Conservation (phyloP, 306 rosid genomes). For the Inga leiocalycina region DNA sequence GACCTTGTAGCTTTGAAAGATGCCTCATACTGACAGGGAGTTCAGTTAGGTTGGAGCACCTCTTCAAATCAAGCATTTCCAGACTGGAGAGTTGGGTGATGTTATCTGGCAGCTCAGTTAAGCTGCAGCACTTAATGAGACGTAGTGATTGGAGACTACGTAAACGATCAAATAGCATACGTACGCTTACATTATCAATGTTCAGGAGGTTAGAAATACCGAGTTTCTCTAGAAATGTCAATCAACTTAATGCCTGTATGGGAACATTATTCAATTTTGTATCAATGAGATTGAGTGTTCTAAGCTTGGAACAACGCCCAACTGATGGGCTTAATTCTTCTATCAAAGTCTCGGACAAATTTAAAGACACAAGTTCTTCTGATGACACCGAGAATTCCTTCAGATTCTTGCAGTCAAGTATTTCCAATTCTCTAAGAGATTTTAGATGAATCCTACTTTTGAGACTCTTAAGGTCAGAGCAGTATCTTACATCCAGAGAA, state of each 20-base stretch:
- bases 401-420: neutral
- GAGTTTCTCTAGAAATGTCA: neutral
- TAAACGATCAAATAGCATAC: too few relatives aligned
- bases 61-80: too few relatives aligned
- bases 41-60: too few relatives aligned
- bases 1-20: too few relatives aligned
- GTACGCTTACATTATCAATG: too few relatives aligned
- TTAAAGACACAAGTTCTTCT: neutral
- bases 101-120: too few relatives aligned
- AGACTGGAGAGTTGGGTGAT: too few relatives aligned
- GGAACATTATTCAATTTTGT: neutral
- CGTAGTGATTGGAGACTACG: neutral
- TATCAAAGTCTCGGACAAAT: accelerated
- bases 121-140: too few relatives aligned
- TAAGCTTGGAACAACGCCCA: neutral
- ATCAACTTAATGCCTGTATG: neutral
- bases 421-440: neutral
- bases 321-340: neutral
- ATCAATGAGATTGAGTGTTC: neutral
- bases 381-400: neutral
- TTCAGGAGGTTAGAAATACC: too few relatives aligned
- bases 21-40: too few relatives aligned
- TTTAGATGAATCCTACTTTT: neutral
- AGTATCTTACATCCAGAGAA: neutral
- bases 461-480: neutral